Percentiles rank a stretch among this genome's conserved stretches.
phyloP scores from a whole-genome alignment of 2,329 filamentous ascomycete genomes.

The Claviceps africana region DNA sequence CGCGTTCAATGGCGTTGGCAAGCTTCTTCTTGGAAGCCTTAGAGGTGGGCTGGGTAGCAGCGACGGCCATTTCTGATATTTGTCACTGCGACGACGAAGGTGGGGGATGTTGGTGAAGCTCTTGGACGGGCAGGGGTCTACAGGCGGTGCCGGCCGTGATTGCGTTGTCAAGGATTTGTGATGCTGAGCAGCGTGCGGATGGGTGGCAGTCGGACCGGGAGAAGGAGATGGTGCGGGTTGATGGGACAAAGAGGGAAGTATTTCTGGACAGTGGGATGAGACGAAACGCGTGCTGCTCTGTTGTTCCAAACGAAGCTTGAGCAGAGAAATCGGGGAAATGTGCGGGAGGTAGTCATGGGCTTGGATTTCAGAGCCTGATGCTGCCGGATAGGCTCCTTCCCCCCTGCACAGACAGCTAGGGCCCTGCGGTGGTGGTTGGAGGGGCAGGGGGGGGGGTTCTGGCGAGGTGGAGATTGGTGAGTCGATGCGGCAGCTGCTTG shows the following conservation, averaged over 20 bases:
- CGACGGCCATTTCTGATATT: constrained; percentile 40
- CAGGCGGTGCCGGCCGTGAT: neutral
- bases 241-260: neutral
- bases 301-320: constrained; percentile 1
- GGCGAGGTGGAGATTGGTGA: too few relatives aligned
- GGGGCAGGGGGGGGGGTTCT: too few relatives aligned
- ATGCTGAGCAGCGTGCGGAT: neutral
- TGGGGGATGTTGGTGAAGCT: constrained; percentile 6
- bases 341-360: constrained; percentile 1
- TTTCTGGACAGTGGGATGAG: neutral
- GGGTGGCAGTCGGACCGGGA: neutral
- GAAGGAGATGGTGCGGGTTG: neutral
- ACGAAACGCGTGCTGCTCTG: neutral
- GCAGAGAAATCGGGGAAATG: neutral
- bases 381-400: neutral
- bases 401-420: neutral
- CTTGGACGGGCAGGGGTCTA: neutral
- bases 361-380: constrained; percentile 6
- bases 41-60: constrained; percentile 45
- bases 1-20: constrained; percentile 35
- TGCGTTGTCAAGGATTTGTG: neutral
- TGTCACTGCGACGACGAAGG: constrained; percentile 3
- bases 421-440: too few relatives aligned
- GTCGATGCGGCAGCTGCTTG: constrained; percentile 4
- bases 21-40: constrained; percentile 58